Percentiles rank a stretch among this genome's conserved stretches.
Evolutionary conservation across 2,329 filamentous ascomycete genomes (phyloP).

Genomic region (Diaporthe aspalathi): DNA sequence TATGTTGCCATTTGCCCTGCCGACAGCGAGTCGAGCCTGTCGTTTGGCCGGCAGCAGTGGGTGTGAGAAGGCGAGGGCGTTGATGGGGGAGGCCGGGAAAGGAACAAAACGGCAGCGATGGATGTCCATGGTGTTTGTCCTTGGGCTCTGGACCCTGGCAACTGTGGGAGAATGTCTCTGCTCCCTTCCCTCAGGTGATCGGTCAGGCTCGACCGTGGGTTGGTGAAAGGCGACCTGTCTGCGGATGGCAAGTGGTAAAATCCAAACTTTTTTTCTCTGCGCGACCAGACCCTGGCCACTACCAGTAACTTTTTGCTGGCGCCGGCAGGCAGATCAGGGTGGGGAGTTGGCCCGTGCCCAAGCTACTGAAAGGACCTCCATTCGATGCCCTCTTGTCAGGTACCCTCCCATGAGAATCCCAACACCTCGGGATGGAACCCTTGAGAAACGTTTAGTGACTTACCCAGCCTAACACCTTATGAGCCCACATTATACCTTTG

Average conservation of each 20-base stretch:
- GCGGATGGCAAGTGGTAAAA: constrained; percentile 20
- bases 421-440: neutral
- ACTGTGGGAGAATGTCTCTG: constrained; percentile 33
- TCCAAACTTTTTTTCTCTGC: constrained; percentile 40
- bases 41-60: constrained; percentile 61
- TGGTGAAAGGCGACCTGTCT: constrained; percentile 24
- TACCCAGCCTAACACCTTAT: too few species aligned
- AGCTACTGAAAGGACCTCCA: too few species aligned
- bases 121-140: constrained; percentile 78
- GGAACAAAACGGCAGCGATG: constrained; percentile 97
- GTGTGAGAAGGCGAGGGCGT: constrained; percentile 93
- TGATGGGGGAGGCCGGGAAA: constrained; percentile 91
- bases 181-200: constrained; percentile 24
- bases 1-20: constrained; percentile 93
- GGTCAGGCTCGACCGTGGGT: constrained; percentile 27
- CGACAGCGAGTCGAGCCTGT: constrained; percentile 80
- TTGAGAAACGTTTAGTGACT: neutral
- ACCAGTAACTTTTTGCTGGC: constrained; percentile 9
- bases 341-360: constrained; percentile 20
- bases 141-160: constrained; percentile 28
- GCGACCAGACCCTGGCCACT: constrained; percentile 11
- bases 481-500: too few species aligned
- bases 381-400: too few species aligned
- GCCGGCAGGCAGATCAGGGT: neutral
- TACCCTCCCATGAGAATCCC: neutral